These are phyloP conservation scores for Tephrocybe sp. DNA, from an alignment of 768 basidiomycete species.

Conservation along the genomic window DNA sequence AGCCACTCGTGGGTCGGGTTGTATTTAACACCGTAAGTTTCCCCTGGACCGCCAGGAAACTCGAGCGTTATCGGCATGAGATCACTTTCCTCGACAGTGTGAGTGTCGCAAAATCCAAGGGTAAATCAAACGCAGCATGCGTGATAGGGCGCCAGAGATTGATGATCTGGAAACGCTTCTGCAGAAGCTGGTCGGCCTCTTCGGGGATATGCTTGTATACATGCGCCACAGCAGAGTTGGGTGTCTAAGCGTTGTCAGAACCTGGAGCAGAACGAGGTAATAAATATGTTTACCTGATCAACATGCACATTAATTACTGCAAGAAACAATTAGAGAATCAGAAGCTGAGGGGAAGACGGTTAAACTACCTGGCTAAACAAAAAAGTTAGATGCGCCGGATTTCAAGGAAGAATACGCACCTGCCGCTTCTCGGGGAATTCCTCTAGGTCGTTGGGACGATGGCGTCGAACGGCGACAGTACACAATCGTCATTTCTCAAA, in stretches of 20 bases:
- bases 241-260: background rate
- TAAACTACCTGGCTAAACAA: background rate
- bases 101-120: constrained; percentile 46
- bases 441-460: constrained; percentile 1
- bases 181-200: constrained; percentile 36
- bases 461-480: background rate
- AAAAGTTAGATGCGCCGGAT: background rate
- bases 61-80: constrained; percentile 32
- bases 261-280: background rate
- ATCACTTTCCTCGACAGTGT: constrained; percentile 32
- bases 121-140: constrained; percentile 43
- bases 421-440: constrained; percentile 3
- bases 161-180: constrained; percentile 48
- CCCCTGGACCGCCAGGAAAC: constrained; percentile 28
- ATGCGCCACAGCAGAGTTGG: constrained; percentile 6
- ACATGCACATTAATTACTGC: constrained; percentile 1
- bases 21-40: constrained; percentile 28
- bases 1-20: constrained; percentile 28
- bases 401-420: background rate
- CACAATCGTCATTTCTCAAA: background rate
- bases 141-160: constrained; percentile 55
- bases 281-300: background rate
- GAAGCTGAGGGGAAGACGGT: background rate
- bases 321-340: background rate
- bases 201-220: constrained; percentile 8